Evolutionary conservation across 257 asterid species (phyloP), one percentile per base, ranked within the genome.

Genomic region (Solanum lycopersicoides): DNA sequence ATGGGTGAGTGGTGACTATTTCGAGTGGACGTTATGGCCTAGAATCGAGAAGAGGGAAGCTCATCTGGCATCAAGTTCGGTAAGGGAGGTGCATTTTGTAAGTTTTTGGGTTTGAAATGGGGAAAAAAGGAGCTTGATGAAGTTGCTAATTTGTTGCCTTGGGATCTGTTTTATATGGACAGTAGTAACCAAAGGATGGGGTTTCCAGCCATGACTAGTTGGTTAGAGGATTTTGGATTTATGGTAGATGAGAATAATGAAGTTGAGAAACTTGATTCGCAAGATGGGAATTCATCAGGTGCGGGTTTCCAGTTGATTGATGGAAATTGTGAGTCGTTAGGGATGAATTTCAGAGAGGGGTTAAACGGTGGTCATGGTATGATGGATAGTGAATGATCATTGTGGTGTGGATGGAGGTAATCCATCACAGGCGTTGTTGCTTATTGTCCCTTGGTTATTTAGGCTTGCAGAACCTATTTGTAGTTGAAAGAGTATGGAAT

Each of bases 401-500:
- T 34, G 4, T 87, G 87, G 59, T 50, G 47, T 47, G 32, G 90
- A 82, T 76, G 93, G 89, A 86, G 92, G 91, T 86, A 90, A 76
- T 63, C 95, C 93, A 50, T 50, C 1, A 20, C 21, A 50, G 4
- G 39, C 7, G 39, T 35, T 95, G 75, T 86, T 50, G 60, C 9
- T 15, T 89, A 44, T 91, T 87, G 77, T 93, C 93, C 88, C 93
- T 95, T 77, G 87, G 92, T 86, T 90, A 92, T 92, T 93, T 96
- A 77, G 93, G 90, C 30, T 88, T 93, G 83, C 63, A 45, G 1
- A 89, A 95, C 87, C 96, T 95, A 53, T 91, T 94, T 73, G 86
- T 93, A 23, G 88, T 94, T 25, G 97, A 94, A 93, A 87, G 88
- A 89, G 98, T 93, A 88, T 96, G 98, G 92, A 95, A 85, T 89